These are phyloP conservation scores for Cucurbita maxima DNA, from an alignment of 306 rosid genomes.

Conservation along the genomic window DNA sequence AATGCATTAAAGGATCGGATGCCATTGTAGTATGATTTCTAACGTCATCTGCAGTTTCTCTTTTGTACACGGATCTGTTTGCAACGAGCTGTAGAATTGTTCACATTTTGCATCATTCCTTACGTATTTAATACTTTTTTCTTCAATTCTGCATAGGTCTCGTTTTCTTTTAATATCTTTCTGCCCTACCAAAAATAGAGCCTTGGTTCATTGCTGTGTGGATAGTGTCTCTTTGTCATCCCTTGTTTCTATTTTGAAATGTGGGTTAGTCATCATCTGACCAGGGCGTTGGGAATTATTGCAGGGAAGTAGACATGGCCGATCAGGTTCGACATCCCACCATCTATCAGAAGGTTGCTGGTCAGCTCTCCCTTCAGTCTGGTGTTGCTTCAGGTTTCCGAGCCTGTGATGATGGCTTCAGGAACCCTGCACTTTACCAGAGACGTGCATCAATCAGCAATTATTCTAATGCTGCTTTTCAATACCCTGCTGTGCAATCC, in stretches of 20 bases:
- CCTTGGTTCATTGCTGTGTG: not conserved
- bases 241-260: not conserved
- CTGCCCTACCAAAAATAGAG: not conserved
- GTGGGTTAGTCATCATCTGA: not conserved
- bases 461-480: slow-evolving; percentile 53
- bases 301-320: slow-evolving; percentile 46
- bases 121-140: not conserved
- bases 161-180: not conserved
- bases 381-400: slow-evolving; percentile 23
- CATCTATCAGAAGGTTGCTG: slow-evolving; percentile 58
- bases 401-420: slow-evolving; percentile 29
- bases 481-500: slow-evolving; percentile 32
- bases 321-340: slow-evolving; percentile 73
- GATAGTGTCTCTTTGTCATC: not conserved
- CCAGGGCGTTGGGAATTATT: not conserved
- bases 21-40: not conserved
- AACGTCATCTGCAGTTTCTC: not conserved
- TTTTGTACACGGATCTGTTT: not conserved
- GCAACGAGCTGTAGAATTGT: not conserved
- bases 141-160: not conserved
- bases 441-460: slow-evolving; percentile 36
- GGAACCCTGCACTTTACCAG: slow-evolving; percentile 36
- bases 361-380: slow-evolving; percentile 48
- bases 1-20: not conserved
- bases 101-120: not conserved